phyloP scores from a whole-genome alignment of 768 basidiomycete genomes.

The Russula abietina region DNA sequence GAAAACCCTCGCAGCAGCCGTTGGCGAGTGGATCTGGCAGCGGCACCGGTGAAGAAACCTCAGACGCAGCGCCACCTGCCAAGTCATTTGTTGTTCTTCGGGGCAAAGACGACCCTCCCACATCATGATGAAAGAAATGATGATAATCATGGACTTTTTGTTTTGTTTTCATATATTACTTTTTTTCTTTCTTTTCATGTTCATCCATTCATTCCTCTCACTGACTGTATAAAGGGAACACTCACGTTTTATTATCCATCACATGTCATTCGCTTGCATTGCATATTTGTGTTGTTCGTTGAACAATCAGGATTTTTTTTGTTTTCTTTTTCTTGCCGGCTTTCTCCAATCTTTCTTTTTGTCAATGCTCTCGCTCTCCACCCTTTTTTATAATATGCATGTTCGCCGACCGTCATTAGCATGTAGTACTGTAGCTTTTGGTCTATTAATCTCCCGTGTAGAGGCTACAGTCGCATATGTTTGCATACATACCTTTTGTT shows the following conservation, averaged over 20 bases:
- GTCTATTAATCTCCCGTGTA: conserved; percentile 3
- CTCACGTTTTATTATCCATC: conserved; percentile 1
- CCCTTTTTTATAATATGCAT: not conserved
- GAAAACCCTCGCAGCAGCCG: conserved; percentile 14
- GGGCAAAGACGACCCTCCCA: conserved; percentile 35
- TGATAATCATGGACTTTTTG: not conserved
- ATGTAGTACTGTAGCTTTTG: conserved; percentile 11
- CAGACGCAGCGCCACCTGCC: not conserved
- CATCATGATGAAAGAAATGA: not conserved
- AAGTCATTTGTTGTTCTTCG: conserved; percentile 59
- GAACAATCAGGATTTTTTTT: not conserved
- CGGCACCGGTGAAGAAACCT: not conserved
- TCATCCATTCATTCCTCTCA: too few relatives aligned
- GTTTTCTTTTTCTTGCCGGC: not conserved
- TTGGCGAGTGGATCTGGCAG: not conserved
- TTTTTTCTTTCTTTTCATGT: not conserved
- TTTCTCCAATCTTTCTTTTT: not conserved
- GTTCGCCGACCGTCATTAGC: not conserved
- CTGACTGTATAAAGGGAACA: conserved; percentile 7
- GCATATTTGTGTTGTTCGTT: not conserved
- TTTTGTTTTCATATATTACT: not conserved
- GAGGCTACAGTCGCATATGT: not conserved
- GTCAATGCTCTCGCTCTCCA: conserved; percentile 1
- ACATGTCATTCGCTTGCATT: conserved; percentile 9
- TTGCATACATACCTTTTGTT: too few relatives aligned